Conservation (phyloP, 2,329 filamentous ascomycete species). For the Nigrograna mackinnonii region DNA sequence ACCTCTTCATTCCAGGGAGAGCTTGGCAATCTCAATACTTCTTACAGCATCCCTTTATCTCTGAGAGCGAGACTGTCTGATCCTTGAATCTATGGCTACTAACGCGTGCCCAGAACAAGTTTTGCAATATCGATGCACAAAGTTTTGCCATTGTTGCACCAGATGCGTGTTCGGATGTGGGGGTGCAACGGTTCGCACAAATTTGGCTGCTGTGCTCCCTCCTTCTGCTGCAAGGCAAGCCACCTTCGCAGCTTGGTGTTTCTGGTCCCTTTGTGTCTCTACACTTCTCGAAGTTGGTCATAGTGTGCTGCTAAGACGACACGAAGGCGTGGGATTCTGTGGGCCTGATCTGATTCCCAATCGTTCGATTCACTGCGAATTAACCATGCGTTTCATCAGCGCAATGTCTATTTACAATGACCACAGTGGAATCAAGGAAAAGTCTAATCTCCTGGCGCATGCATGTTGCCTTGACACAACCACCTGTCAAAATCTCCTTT, state of each 20-base stretch:
- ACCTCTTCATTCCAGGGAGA: slow-evolving; percentile 21
- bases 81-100: slow-evolving; percentile 1
- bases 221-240: slow-evolving; percentile 24
- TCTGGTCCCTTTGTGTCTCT: slow-evolving; percentile 1
- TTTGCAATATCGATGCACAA: slow-evolving; percentile 1
- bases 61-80: slow-evolving; percentile 16
- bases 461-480: no score
- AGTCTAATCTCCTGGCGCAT: no score
- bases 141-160: slow-evolving; percentile 18
- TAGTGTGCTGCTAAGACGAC: not conserved
- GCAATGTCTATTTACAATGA: not conserved
- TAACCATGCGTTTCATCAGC: not conserved
- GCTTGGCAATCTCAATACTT: slow-evolving; percentile 17
- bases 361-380: not conserved
- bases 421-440: no score
- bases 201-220: slow-evolving; percentile 17
- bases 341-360: not conserved
- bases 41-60: slow-evolving; percentile 15
- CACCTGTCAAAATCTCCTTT: no score
- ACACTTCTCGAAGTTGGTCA: not conserved
- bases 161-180: slow-evolving; percentile 23
- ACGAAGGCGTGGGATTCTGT: slow-evolving; percentile 1
- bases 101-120: slow-evolving; percentile 1
- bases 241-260: slow-evolving; percentile 1
- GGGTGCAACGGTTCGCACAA: slow-evolving; percentile 15